Base-by-base conservation (phyloP, 768 basidiomycete genomes). In the Mycena epipterygia region DNA sequence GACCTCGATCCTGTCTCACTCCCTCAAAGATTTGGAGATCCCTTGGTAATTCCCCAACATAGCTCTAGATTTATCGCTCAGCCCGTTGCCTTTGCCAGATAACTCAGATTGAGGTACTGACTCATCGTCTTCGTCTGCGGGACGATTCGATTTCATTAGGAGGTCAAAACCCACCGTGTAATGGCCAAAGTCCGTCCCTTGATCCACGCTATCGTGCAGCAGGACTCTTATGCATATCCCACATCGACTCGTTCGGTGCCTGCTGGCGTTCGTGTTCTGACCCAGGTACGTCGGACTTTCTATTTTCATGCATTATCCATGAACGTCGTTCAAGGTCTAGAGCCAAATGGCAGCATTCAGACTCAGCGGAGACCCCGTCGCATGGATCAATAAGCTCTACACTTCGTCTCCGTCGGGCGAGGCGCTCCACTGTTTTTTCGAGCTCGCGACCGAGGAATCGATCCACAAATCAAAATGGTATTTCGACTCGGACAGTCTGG, bases 351-450 rank as follows among this genome's bases (percentile, higher is more conserved):
- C 60, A 5, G 46, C 60, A 49, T 39, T 11, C 3, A 35, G 60
- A 39, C 1, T 14, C 23, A 42, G 16, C 23, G 48, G 48, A 9
- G 48, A 51, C 27, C 48, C 60, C 35, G 60, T 5, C 0, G 60
- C 46, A 27, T 62, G 60, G 60, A 51, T 49, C 23, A 62, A 62
- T 21, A 62, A 62, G 41, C 60, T 62, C 13, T 62, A 62, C 19
- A 48, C 60, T 33, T 62, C 60, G 5, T 61, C 59, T 35, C 1
- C 7, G 17, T 32, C 44, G 35, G 33, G 17, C 32, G 23, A 35
- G 35, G 17, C 16, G 11, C 27, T 27, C 13, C 60, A 62, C n/a
- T 62, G 60, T 23, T 62, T 5, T 32, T 37, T 62, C 33, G 51
- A 51, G 25, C 60, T 62, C 19, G 25, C 27, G 17, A 33, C 17